These are phyloP conservation scores for Solanum corneliomulleri DNA, from an alignment of 257 asterid genomes.

Conservation along the genomic window DNA sequence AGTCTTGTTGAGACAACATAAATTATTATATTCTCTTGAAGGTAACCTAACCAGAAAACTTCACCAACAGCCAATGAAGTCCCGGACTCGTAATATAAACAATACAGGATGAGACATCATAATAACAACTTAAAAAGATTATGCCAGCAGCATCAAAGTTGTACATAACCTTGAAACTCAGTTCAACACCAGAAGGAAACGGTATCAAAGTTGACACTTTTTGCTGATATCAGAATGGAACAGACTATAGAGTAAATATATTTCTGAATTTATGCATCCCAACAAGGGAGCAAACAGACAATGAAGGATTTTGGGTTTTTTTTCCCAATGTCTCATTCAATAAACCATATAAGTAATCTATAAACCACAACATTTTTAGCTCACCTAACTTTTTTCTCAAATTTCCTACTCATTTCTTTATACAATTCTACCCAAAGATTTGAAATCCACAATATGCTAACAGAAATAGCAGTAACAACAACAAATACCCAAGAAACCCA, in stretches of 20 bases:
- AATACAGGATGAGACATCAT: not conserved
- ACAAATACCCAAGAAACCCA: conserved; percentile 84
- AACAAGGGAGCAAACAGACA: not conserved
- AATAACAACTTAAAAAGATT: not conserved
- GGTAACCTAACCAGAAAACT: not conserved
- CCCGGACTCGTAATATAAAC: not conserved
- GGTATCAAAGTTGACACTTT: not conserved
- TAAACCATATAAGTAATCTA: not conserved
- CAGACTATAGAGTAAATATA: not conserved
- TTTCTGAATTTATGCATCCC: not conserved
- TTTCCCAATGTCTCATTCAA: not conserved
- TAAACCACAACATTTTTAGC: not conserved
- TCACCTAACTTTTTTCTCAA: conserved; percentile 35
- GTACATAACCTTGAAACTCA: not conserved
- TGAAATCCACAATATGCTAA: conserved; percentile 66
- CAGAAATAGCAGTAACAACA: conserved; percentile 55
- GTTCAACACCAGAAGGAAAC: not conserved
- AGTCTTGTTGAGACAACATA: not conserved
- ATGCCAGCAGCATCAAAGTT: not conserved
- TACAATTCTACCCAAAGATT: conserved; percentile 70
- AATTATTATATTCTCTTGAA: not conserved
- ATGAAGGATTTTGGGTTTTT: not conserved
- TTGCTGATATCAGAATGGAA: not conserved
- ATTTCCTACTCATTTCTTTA: conserved; percentile 26
- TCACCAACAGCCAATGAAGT: not conserved